Base-by-base conservation (phyloP, 73 alveolate genomes). In the Uronychia binucleata region DNA sequence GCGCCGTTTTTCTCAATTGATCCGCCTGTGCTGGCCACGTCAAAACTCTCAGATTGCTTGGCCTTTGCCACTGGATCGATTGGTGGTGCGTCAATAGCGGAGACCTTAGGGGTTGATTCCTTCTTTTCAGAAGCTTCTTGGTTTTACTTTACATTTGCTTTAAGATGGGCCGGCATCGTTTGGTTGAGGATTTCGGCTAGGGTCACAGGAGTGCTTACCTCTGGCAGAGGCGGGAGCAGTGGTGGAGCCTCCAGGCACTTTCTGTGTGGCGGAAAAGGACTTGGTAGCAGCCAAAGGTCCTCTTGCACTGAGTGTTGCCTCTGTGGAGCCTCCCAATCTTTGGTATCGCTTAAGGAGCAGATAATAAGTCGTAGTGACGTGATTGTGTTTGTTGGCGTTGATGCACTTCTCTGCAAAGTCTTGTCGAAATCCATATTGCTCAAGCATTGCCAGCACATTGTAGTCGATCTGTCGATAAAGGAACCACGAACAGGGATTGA, bases 401-500 rank as follows among this genome's bases (percentile, higher is more conserved):
- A 94, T 59, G 85, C 93, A 88, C 75, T 90, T 91, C 82, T 93
- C 86, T 27, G 95, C 93, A 60, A 87, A 92, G 78, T 94, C 97
- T 58, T 78, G 83, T 74, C 87, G 85, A 74, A 85, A 86, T 28
- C 88, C 89, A 78, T 59, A 89, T 32, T 89, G 31, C 58, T 89
- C 84, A 14, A 87, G 77, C 84, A 59, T 57, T 28, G 67, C 67
- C 67, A 46, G 19, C 19, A 46, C 67, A 19, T 46, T 46, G 5
- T 46, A 11, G 19, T 46, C 67, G 67, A 46, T 19, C 67, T 46
- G 67, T 19, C 67, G n/a, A n/a, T n/a, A n/a, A n/a, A n/a, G n/a
- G n/a, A n/a, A n/a, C n/a, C n/a, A n/a, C n/a, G n/a, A n/a, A 82
- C 89, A 74, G 99, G 99, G 82, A 98, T 97, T 58, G 82, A 59